phyloP scores from a whole-genome alignment of 805 yeast genomes.

The Grigorovia yakushimaensis region DNA sequence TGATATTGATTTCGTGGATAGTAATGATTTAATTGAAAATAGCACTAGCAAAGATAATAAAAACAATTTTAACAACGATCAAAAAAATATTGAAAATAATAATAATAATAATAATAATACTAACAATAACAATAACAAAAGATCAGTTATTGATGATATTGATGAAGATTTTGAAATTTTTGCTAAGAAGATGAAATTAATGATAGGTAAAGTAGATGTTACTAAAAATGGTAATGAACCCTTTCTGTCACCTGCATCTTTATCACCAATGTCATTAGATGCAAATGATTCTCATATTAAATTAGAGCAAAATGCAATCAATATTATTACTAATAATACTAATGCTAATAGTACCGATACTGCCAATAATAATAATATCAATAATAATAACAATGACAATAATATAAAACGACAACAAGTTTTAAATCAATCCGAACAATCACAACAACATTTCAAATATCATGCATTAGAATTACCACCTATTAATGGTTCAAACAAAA shows the following conservation, averaged over 20 bases:
- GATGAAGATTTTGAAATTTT: slow-evolving; percentile 1
- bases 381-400: not conserved
- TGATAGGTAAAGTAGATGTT: not conserved
- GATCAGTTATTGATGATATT: not conserved
- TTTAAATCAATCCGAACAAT: not conserved
- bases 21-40: no score
- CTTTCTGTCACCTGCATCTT: slow-evolving; percentile 29
- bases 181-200: not conserved
- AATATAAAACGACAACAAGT: not conserved
- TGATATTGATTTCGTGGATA: slow-evolving; percentile 1
- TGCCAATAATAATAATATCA: not conserved
- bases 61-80: not conserved
- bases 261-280: slow-evolving; percentile 23
- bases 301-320: not conserved
- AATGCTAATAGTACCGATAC: not conserved
- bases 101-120: not conserved
- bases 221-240: slow-evolving; percentile 3
- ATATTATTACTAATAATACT: not conserved
- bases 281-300: not conserved
- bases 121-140: not conserved
- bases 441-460: slow-evolving; percentile 1
- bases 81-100: no score
- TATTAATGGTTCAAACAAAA: slow-evolving; percentile 1
- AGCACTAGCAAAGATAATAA: not conserved
- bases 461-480: not conserved